Evolutionary conservation across 1,139 yeast species (phyloP).

Genomic region (Yamadazyma diddensiae): DNA sequence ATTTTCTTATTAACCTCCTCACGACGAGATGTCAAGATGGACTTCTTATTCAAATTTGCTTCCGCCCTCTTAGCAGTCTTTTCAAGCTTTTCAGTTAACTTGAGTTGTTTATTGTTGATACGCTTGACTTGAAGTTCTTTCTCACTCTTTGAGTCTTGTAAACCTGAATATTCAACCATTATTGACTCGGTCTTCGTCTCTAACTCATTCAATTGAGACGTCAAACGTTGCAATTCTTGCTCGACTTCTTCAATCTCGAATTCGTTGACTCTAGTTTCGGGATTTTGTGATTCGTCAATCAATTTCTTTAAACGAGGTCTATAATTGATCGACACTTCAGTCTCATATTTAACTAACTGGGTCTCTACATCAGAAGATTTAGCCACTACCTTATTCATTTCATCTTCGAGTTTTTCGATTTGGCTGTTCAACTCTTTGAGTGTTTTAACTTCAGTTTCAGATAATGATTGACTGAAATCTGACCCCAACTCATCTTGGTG

Average conservation of each 20-base stretch:
- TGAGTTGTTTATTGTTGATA: slow-evolving; percentile 56
- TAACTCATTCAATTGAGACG: slow-evolving; percentile 22
- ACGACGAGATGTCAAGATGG: slow-evolving; percentile 58
- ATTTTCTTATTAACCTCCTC: slow-evolving; percentile 73
- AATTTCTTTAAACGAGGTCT: slow-evolving; percentile 33
- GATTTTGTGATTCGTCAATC: slow-evolving; percentile 19
- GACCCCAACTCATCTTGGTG: slow-evolving; percentile 51
- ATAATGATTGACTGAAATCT: slow-evolving; percentile 53
- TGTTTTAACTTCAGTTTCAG: slow-evolving; percentile 33
- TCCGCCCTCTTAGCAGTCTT: slow-evolving; percentile 65
- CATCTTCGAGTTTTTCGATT: slow-evolving; percentile 39
- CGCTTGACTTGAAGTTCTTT: slow-evolving; percentile 43
- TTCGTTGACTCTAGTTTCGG: slow-evolving; percentile 24
- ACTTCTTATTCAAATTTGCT: slow-evolving; percentile 60
- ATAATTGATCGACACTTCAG: slow-evolving; percentile 56
- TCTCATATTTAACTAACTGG: slow-evolving; percentile 46
- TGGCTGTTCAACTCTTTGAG: slow-evolving; percentile 37
- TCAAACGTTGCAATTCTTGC: slow-evolving; percentile 21
- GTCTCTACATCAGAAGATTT: slow-evolving; percentile 50
- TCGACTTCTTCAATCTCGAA: slow-evolving; percentile 40
- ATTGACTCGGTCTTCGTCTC: slow-evolving; percentile 18
- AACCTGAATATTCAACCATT: slow-evolving; percentile 20
- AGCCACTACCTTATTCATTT: slow-evolving; percentile 42
- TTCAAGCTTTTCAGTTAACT: slow-evolving; percentile 55
- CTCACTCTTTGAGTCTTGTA: slow-evolving; percentile 31